Percentiles rank a stretch among this genome's conserved stretches.
Conservation (phyloP, 345 rosid genomes). For the Euphorbia lathyris region DNA sequence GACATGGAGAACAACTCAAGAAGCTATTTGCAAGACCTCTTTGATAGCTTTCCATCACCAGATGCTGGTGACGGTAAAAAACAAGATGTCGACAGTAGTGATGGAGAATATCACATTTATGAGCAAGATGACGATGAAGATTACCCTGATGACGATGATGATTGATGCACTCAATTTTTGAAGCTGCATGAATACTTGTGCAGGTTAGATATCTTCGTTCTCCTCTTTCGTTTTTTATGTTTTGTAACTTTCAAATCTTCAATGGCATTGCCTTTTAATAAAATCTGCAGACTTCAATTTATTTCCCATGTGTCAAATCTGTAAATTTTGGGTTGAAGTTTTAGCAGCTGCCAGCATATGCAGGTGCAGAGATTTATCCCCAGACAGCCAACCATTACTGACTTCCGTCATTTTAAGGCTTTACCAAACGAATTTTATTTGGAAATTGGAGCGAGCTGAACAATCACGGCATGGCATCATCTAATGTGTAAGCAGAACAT, state of each 20-base stretch:
- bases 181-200: neutral
- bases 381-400: neutral
- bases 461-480: neutral
- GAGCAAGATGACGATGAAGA: conserved; percentile 71
- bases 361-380: neutral
- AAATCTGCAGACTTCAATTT: neutral
- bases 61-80: conserved; percentile 36
- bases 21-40: conserved; percentile 80
- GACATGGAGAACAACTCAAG: conserved; percentile 71
- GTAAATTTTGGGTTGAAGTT: neutral
- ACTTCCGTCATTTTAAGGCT: neutral
- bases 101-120: conserved; percentile 75
- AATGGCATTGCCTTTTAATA: neutral
- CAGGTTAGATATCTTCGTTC: neutral
- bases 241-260: neutral
- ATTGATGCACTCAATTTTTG: neutral
- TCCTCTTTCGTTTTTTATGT: neutral
- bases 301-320: neutral
- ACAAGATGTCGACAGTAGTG: conserved; percentile 49
- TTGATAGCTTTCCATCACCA: conserved; percentile 66
- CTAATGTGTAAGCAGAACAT: neutral
- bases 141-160: conserved; percentile 23
- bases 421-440: neutral
- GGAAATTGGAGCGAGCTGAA: neutral
- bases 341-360: neutral